Conservation (phyloP, 129 eudicot species). For the Ambrosia trifida region DNA sequence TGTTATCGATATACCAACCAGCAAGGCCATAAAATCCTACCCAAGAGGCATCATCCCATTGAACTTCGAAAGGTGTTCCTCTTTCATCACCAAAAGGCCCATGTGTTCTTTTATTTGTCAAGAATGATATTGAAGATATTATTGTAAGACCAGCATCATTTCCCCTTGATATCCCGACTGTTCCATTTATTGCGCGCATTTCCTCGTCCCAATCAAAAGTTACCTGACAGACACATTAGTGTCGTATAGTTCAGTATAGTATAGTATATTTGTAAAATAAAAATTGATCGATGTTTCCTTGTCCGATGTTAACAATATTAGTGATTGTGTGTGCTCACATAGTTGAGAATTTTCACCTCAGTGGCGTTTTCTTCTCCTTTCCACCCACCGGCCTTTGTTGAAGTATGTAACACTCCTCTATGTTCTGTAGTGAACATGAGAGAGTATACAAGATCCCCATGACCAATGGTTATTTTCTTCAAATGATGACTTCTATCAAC, state of each 20-base stretch:
- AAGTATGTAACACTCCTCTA: neutral
- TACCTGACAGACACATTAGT: neutral
- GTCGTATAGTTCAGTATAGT: neutral
- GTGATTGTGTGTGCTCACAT: too few species aligned
- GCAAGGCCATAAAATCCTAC: constrained; percentile 1
- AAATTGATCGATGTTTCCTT: too few species aligned
- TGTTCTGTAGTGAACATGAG: neutral
- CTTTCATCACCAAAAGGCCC: constrained; percentile 1
- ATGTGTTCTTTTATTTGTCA: neutral
- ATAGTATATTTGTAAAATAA: too few species aligned
- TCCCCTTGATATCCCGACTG: neutral
- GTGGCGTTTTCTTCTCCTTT: neutral
- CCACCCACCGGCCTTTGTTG: neutral
- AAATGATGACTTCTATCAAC: neutral
- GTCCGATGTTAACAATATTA: too few species aligned
- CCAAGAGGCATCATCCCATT: neutral
- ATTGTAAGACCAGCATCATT: neutral
- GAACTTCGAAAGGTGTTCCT: neutral
- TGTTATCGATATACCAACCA: neutral
- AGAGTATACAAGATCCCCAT: neutral
- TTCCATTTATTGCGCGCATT: neutral
- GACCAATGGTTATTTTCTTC: neutral
- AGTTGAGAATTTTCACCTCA: too few species aligned
- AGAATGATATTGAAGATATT: neutral
- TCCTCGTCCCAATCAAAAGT: neutral